These are phyloP conservation scores for Hibiscus trionum DNA, from an alignment of 345 rosid genomes.

Conservation along the genomic window DNA sequence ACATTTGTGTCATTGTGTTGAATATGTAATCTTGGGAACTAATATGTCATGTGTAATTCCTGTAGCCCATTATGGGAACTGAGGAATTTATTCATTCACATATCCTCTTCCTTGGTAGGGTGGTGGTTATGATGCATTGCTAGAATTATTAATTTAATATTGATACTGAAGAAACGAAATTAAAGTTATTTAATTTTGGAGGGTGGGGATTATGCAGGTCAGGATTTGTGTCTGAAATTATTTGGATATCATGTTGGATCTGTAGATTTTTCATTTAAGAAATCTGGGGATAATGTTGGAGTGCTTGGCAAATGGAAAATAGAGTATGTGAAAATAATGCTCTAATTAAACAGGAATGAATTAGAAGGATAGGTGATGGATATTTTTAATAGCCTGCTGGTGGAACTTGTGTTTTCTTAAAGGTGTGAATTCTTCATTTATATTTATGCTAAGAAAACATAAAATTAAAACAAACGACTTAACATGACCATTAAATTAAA, in stretches of 20 bases:
- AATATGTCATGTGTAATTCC: neutral
- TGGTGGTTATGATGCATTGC: neutral
- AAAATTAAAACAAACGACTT: neutral
- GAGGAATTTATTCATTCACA: neutral
- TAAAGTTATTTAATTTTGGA: neutral
- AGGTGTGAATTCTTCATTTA: neutral
- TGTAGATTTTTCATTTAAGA: neutral
- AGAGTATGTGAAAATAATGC: neutral
- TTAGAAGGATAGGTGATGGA: neutral
- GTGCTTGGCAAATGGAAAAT: neutral
- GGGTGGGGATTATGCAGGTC: neutral
- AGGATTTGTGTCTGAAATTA: neutral
- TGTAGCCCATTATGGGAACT: neutral
- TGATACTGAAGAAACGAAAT: neutral
- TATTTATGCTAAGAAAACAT: neutral
- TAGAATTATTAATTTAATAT: neutral
- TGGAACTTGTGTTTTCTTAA: neutral
- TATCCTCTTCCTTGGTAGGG: neutral
- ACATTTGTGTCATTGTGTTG: constrained; percentile 4
- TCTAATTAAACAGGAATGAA: neutral
- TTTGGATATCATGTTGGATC: neutral
- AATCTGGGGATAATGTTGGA: neutral
- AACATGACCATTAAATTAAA: neutral
- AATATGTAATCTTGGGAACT: neutral
- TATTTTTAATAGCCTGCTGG: neutral